Base-by-base conservation (phyloP, 202 grass and related monocot species). In the Tripidium arundinaceum region DNA sequence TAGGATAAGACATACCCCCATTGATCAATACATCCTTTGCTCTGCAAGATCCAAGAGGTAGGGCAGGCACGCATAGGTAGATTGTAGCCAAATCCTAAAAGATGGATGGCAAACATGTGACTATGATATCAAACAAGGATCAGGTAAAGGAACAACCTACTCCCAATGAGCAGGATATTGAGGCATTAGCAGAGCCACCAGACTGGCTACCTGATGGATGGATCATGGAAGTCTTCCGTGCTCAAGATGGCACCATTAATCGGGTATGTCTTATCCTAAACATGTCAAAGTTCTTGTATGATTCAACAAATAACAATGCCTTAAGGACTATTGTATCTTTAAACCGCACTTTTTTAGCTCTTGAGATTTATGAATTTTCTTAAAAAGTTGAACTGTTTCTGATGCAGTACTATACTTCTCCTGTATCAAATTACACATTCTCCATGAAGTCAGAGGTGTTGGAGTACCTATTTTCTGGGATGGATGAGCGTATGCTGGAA, bases 191-290 rank as follows among this genome's bases (percentile, higher is more conserved):
- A 2, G 13, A 75, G 40, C 59, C 68, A 7, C n/a, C n/a, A n/a
- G n/a, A 82, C n/a, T n/a, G n/a, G n/a, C n/a, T n/a, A n/a, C n/a
- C n/a, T n/a, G n/a, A n/a, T n/a, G n/a, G n/a, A n/a, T n/a, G n/a
- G n/a, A n/a, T n/a, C n/a, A n/a, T n/a, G n/a, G n/a, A 91, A 75
- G 55, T 87, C 42, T 67, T 50, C 16, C 75, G 4, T 24, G 34
- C 42, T 22, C 16, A 68, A 8, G 71, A 74, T 27, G 89, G 73
- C 0, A 55, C 11, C 21, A 55, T 72, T 11, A 65, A 75, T 13
- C 27, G n/a, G n/a, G n/a, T n/a, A n/a, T n/a, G n/a, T n/a, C n/a
- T n/a, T n/a, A n/a, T n/a, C n/a, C n/a, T n/a, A n/a, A n/a, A n/a
- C n/a, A n/a, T n/a, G n/a, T 15, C 15, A 31, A 31, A 31, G 29